These are phyloP conservation scores for Lasiodiplodia hormozganensis DNA, from an alignment of 2,329 filamentous ascomycete species.

Conservation along the genomic window DNA sequence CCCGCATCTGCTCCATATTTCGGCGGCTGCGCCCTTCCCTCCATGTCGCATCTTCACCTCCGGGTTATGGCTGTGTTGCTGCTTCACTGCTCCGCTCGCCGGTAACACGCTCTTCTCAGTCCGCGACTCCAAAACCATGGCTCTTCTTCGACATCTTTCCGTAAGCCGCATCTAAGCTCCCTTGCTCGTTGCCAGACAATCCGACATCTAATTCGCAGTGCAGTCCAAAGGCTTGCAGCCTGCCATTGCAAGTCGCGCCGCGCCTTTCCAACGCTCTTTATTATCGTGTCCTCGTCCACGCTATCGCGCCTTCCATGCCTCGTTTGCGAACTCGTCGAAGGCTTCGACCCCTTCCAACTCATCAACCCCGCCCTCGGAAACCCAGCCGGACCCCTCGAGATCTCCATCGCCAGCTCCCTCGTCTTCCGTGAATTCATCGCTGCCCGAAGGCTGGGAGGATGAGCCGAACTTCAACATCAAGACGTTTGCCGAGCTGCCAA, in stretches of 20 bases:
- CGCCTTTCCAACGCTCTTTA: slow-evolving; percentile 3
- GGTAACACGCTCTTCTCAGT: slow-evolving; percentile 6
- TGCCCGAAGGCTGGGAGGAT: slow-evolving; percentile 74
- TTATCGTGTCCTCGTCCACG: neutral
- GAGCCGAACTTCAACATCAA: slow-evolving; percentile 74
- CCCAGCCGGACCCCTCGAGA: neutral
- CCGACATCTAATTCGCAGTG: slow-evolving; percentile 23
- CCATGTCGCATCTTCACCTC: slow-evolving; percentile 13
- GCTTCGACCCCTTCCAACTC: slow-evolving; percentile 34
- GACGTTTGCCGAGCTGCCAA: slow-evolving; percentile 75
- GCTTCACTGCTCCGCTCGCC: slow-evolving; percentile 13
- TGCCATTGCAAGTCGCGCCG: slow-evolving; percentile 37
- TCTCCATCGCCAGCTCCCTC: slow-evolving; percentile 19
- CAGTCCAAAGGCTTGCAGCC: slow-evolving; percentile 39
- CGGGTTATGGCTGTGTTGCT: slow-evolving; percentile 21
- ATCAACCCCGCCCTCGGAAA: slow-evolving; percentile 20
- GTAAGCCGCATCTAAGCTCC: slow-evolving; percentile 28
- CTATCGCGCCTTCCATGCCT: slow-evolving; percentile 10
- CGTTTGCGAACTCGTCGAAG: slow-evolving; percentile 33
- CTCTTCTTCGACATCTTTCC: slow-evolving; percentile 29
- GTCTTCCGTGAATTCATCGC: slow-evolving; percentile 33
- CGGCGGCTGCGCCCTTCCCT: neutral
- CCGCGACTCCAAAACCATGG: slow-evolving; percentile 22
- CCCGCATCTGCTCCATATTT: slow-evolving; percentile 28
- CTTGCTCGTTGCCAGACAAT: slow-evolving; percentile 13